These are phyloP conservation scores for Exutisphaerella laricina DNA, from an alignment of 2,329 filamentous ascomycete genomes.

Conservation along the genomic window DNA sequence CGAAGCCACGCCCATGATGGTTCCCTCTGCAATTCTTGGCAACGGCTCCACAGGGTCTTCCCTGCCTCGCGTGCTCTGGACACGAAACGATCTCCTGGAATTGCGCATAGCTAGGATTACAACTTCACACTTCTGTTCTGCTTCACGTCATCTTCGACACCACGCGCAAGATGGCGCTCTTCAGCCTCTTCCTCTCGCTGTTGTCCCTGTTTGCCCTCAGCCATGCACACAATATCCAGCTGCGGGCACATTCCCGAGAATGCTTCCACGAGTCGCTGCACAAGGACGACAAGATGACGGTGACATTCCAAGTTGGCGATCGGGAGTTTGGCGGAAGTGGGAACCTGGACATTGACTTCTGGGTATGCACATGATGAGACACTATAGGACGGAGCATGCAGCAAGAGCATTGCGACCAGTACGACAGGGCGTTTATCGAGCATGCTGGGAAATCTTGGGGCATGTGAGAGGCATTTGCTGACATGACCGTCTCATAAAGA, in stretches of 20 bases:
- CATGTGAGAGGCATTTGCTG: background rate
- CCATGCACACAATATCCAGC: slow-evolving; percentile 88
- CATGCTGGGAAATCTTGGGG: no score
- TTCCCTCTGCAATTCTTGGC: no score
- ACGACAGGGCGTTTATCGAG: no score
- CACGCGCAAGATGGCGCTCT: slow-evolving; percentile 29
- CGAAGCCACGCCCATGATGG: no score
- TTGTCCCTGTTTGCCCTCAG: slow-evolving; percentile 58
- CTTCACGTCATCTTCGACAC: slow-evolving; percentile 4
- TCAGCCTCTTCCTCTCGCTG: slow-evolving; percentile 39
- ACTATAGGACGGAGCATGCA: no score
- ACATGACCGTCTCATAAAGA: slow-evolving; percentile 41
- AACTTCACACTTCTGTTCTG: slow-evolving; percentile 6
- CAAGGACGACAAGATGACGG: slow-evolving; percentile 94
- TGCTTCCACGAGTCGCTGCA: slow-evolving; percentile 96
- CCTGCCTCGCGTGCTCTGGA: background rate
- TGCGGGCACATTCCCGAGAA: slow-evolving; percentile 87
- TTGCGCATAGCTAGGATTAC: no score
- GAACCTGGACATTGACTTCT: slow-evolving; percentile 96
- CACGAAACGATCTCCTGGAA: slow-evolving; percentile 3
- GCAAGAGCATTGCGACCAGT: no score
- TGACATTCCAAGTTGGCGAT: slow-evolving; percentile 97
- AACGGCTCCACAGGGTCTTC: no score
- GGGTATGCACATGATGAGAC: slow-evolving; percentile 56
- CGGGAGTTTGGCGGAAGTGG: slow-evolving; percentile 91